These are phyloP conservation scores for Catharanthus roseus DNA, from an alignment of 257 asterid genomes.

Conservation along the genomic window DNA sequence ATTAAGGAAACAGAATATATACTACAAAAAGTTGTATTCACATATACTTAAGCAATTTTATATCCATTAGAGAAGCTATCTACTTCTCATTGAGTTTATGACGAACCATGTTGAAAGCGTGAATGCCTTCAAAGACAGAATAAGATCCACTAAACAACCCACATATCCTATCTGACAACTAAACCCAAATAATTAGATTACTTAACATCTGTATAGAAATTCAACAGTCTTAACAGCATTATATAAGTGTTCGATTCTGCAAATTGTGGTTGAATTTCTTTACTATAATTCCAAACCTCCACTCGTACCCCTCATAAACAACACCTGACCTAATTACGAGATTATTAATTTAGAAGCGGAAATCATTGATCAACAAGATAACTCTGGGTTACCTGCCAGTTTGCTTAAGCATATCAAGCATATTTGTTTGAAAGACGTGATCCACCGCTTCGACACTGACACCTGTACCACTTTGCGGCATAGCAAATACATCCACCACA, in stretches of 20 bases:
- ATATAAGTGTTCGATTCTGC: neutral
- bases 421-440: constrained; percentile 91
- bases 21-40: neutral
- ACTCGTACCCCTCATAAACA: neutral
- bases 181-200: neutral
- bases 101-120: too few relatives aligned
- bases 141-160: neutral
- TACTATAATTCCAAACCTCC: neutral
- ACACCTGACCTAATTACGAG: neutral
- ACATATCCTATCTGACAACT: neutral
- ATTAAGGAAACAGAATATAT: neutral
- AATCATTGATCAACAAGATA: neutral
- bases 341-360: neutral
- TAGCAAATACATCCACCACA: constrained; percentile 90
- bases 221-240: neutral
- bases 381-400: constrained; percentile 59
- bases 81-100: neutral
- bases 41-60: too few relatives aligned
- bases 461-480: constrained; percentile 99
- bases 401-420: constrained; percentile 98
- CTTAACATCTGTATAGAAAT: neutral
- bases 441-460: constrained; percentile 98
- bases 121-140: neutral
- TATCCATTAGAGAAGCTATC: neutral
- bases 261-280: neutral